Evolutionary conservation across 306 rosid genomes (phyloP).

Genomic region (Cucumis sativus): DNA sequence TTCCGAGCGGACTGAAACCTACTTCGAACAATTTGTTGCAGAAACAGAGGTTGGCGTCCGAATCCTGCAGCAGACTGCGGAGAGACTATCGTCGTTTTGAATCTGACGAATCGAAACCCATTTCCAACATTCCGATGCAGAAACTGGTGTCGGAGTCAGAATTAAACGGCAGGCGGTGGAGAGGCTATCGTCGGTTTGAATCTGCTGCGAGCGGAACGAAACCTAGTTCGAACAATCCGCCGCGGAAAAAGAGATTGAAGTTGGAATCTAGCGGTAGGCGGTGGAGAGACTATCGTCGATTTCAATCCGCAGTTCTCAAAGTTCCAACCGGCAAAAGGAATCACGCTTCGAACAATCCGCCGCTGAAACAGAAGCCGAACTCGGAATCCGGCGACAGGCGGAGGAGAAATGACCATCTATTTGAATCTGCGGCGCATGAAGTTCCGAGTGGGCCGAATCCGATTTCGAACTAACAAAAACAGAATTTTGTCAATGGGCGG

Average conservation of each 20-base stretch:
- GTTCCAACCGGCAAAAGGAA: not conserved
- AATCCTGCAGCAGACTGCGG: not conserved
- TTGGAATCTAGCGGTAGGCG: not conserved
- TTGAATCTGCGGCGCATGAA: constrained; percentile 78
- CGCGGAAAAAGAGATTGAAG: not conserved
- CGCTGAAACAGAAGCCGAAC: not conserved
- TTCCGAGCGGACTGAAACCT: constrained; percentile 88
- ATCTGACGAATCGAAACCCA: not conserved
- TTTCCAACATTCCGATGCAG: too few relatives aligned
- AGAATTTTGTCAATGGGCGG: not conserved
- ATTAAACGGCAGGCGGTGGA: too few relatives aligned
- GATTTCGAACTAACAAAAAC: constrained; percentile 25
- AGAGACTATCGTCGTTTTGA: constrained; percentile 5
- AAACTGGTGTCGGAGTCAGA: too few relatives aligned
- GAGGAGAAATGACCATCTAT: constrained; percentile 16
- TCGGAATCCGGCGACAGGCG: not conserved
- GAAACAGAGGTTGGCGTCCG: not conserved
- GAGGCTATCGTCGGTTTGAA: too few relatives aligned
- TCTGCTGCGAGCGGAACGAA: not conserved
- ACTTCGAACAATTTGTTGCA: constrained; percentile 21
- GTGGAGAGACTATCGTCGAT: constrained; percentile 12
- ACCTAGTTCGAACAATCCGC: not conserved
- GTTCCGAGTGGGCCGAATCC: constrained; percentile 98
- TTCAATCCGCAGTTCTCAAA: not conserved
- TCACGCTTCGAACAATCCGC: too few relatives aligned